These are phyloP conservation scores for Cutaneotrichosporon curvatum DNA, from an alignment of 1,284 basidiomycete species.

Conservation along the genomic window DNA sequence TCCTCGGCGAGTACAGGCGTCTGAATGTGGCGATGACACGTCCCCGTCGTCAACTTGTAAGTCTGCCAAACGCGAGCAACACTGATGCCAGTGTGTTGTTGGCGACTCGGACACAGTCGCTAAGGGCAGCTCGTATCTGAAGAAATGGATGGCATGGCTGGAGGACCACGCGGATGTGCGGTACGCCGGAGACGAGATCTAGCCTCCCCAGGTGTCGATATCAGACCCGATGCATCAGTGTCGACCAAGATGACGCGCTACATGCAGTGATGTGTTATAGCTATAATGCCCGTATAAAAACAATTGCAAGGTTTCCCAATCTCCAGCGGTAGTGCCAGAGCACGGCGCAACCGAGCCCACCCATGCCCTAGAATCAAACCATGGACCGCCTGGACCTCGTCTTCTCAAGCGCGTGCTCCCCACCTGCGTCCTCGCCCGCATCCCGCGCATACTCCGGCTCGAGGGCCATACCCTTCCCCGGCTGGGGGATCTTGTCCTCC, in stretches of 20 bases:
- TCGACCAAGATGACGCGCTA: not conserved
- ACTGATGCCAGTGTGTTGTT: constrained; percentile 62
- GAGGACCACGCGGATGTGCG: constrained; percentile 82
- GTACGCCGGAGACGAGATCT: constrained; percentile 56
- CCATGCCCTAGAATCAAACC: too few species aligned
- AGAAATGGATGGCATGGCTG: constrained; percentile 83
- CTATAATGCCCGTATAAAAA: not conserved
- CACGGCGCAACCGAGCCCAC: too few species aligned
- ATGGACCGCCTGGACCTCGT: too few species aligned
- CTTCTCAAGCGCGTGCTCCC: not conserved
- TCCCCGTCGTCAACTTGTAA: constrained; percentile 76
- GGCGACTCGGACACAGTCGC: constrained; percentile 83
- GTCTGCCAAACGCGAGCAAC: constrained; percentile 17
- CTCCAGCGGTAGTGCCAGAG: too few species aligned
- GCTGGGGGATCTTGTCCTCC: constrained; percentile 7
- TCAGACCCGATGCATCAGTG: not conserved
- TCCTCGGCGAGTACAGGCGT: constrained; percentile 79
- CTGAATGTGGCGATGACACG: constrained; percentile 95
- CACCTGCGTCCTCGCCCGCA: constrained; percentile 21
- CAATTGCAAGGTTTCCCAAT: not conserved
- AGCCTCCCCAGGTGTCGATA: not conserved
- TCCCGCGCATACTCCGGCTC: constrained; percentile 33
- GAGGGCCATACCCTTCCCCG: constrained; percentile 18
- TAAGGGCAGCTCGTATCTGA: constrained; percentile 73
- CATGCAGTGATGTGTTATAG: not conserved